Evolutionary conservation across 2,329 filamentous ascomycete species (phyloP), one percentile per base, ranked within the genome.

Genomic region (Orbilia javanica): DNA sequence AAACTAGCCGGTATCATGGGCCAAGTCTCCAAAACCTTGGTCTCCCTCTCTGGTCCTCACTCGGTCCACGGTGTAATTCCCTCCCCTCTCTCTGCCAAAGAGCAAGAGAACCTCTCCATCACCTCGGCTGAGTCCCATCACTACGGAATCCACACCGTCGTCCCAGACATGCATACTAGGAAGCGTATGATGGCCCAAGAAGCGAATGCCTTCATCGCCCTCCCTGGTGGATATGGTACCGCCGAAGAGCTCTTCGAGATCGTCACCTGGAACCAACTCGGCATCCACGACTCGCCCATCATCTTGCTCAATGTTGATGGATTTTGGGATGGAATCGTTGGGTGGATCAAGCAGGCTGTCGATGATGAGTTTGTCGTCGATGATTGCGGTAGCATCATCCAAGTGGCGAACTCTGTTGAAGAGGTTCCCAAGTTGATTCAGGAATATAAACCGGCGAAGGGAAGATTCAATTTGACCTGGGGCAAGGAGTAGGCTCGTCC

Each of bases 41-140:
- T 96, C 81, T 88, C 91, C 0, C 89, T 97, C 79, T 90, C 91
- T 4, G 95, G 96, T 1, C 74, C 67, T 10, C 27, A 64, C 53
- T 93, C 91, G 11, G 96, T 98, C 15, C 95, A 97, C 85, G 96
- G 96, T 83, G 92, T 99, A 83, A 97, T 99, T 82, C 96, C 96
- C 4, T 89, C 91, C 64, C 92, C 95, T 0, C 89, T 99, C 4
- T 90, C 97, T 52, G 88, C 89, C 80, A 91, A 91, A 84, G 94
- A 97, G 85, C 91, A 87, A 65, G 84, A 89, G 69, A 88, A 90
- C 82, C 85, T 88, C 10, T 85, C 92, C 7, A 90, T 92, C 60
- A 89, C 91, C 75, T 87, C 90, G 83, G 82, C 85, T 3, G 84
- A 90, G 3, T 52, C 63, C 18, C 39, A 55, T 13, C n/a, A 53